A percentile compares a stretch with the other conserved stretches of the same genome.
These are phyloP conservation scores for Elymus sibiricus DNA, from an alignment of 176 grass and related monocot genomes.

Conservation along the genomic window DNA sequence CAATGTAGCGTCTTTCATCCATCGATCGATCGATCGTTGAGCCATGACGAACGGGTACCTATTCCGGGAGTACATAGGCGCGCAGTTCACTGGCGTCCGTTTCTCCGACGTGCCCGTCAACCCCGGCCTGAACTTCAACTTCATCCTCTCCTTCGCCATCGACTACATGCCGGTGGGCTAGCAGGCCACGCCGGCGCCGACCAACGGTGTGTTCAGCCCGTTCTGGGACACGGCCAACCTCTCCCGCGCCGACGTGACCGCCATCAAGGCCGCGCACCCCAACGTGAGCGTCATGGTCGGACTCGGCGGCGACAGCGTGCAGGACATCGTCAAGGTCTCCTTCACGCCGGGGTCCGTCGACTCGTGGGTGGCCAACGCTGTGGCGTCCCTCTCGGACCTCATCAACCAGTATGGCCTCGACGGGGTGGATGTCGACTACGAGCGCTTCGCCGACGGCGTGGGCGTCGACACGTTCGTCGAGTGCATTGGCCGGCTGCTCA, in stretches of 20 bases:
- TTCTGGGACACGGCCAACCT: constrained; percentile 18
- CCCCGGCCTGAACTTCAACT: background rate
- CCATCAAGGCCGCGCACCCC: background rate
- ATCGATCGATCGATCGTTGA: background rate
- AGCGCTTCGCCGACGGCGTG: background rate
- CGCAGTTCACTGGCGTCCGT: background rate
- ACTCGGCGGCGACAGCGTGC: constrained; percentile 35
- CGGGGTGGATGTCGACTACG: background rate
- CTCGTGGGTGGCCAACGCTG: background rate
- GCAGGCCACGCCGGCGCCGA: background rate
- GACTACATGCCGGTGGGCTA: background rate
- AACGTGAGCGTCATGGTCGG: constrained; percentile 40
- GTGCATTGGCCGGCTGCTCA: background rate
- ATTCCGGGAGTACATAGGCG: background rate
- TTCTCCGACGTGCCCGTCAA: background rate
- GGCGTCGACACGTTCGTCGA: background rate
- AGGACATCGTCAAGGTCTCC: background rate
- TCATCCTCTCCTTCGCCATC: background rate
- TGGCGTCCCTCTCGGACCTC: background rate
- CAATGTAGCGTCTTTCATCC: background rate
- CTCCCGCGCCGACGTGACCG: background rate
- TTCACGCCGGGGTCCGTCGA: background rate
- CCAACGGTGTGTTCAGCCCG: background rate
- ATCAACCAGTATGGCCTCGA: background rate
- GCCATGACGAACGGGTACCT: background rate